Conservation (phyloP, 257 asterid genomes). For the Petunia axillaris region DNA sequence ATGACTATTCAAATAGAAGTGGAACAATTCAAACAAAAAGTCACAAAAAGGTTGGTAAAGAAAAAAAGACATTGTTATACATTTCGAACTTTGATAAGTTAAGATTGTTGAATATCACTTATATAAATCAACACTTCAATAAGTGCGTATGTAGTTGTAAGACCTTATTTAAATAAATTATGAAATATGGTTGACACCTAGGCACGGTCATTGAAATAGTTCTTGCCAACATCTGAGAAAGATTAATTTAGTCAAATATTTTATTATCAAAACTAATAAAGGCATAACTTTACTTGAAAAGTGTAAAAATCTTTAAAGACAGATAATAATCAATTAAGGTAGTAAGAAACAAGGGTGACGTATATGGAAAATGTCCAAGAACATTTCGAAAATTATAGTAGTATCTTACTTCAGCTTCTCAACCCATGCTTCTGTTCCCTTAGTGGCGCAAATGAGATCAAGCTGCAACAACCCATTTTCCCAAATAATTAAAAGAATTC, state of each 20-base stretch:
- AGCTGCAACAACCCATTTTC: slow-evolving; percentile 50
- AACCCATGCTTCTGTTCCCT: slow-evolving; percentile 94
- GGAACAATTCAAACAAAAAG: too few relatives aligned
- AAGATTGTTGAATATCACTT: too few relatives aligned
- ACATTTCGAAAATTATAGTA: neutral
- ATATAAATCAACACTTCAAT: too few relatives aligned
- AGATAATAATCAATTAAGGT: neutral
- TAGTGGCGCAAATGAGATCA: slow-evolving; percentile 87
- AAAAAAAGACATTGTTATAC: too few relatives aligned
- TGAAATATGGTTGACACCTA: too few relatives aligned
- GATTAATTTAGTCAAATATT: neutral
- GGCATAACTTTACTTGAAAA: neutral
- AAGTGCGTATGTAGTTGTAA: too few relatives aligned
- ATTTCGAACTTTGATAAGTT: too few relatives aligned
- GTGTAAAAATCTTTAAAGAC: neutral
- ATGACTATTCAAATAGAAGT: neutral
- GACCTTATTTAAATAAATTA: too few relatives aligned
- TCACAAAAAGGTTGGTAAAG: too few relatives aligned
- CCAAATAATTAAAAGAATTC: neutral
- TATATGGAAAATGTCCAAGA: neutral
- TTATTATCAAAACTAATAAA: neutral
- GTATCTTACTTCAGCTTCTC: slow-evolving; percentile 77
- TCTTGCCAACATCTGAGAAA: too few relatives aligned
- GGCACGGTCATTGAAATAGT: too few relatives aligned
- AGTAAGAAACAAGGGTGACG: neutral